phyloP scores from a whole-genome alignment of 2,329 filamentous ascomycete species.

The Elsinoe australis region DNA sequence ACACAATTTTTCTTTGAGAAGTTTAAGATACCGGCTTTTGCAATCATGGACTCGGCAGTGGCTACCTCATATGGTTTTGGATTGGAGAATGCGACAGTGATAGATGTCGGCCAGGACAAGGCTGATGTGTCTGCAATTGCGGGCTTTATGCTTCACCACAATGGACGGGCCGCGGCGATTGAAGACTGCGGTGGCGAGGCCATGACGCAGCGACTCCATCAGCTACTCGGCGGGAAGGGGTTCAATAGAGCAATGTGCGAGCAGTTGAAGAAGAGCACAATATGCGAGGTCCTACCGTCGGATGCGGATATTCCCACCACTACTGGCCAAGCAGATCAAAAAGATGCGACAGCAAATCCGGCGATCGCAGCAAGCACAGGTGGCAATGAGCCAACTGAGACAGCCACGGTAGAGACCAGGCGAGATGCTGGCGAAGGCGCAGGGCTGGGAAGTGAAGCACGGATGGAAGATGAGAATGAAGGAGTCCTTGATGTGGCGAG shows the following conservation, averaged over 20 bases:
- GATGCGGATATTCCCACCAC: slow-evolving; percentile 48
- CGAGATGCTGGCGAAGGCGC: slow-evolving; percentile 49
- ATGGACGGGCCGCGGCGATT: slow-evolving; percentile 54
- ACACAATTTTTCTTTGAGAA: slow-evolving; percentile 96
- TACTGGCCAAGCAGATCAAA: neutral
- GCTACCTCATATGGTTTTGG: slow-evolving; percentile 78
- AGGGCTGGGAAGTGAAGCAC: slow-evolving; percentile 46
- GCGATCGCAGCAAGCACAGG: slow-evolving; percentile 51
- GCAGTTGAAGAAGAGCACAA: slow-evolving; percentile 55
- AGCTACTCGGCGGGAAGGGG: slow-evolving; percentile 54
- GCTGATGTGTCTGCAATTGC: slow-evolving; percentile 86
- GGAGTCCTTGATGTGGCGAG: slow-evolving; percentile 77
- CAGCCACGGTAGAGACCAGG: slow-evolving; percentile 40
- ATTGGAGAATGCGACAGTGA: slow-evolving; percentile 69
- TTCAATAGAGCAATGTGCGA: slow-evolving; percentile 58
- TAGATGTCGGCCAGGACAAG: slow-evolving; percentile 89
- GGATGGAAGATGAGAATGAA: slow-evolving; percentile 52
- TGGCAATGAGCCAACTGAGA: slow-evolving; percentile 34
- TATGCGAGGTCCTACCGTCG: slow-evolving; percentile 53
- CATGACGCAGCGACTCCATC: slow-evolving; percentile 66
- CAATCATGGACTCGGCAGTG: slow-evolving; percentile 79
- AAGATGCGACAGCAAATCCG: slow-evolving; percentile 37
- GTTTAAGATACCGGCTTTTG: slow-evolving; percentile 87
- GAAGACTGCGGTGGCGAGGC: slow-evolving; percentile 73
- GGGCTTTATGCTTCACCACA: slow-evolving; percentile 68